Percentiles rank a stretch among this genome's conserved stretches.
Evolutionary conservation across 2,329 filamentous ascomycete genomes (phyloP).

Genomic region (Cladophialophora yegresii): DNA sequence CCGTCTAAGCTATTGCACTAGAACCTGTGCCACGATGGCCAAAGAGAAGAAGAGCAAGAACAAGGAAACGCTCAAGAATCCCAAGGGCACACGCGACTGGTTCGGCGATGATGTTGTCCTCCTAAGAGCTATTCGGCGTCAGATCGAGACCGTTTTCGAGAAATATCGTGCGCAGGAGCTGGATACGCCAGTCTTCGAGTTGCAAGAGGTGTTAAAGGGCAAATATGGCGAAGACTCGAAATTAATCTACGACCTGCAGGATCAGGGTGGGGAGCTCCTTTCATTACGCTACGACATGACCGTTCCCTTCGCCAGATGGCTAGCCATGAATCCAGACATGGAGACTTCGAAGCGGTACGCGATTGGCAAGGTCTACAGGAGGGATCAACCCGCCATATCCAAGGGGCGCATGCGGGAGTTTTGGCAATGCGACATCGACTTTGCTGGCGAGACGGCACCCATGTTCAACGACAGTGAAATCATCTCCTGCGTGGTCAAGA

Average conservation of each 20-base stretch:
- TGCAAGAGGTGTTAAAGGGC: slow-evolving; percentile 80
- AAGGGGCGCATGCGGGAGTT: slow-evolving; percentile 95
- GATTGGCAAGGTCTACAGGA: slow-evolving; percentile 86
- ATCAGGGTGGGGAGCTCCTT: slow-evolving; percentile 82
- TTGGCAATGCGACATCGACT: slow-evolving; percentile 97
- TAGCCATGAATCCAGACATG: slow-evolving; percentile 84
- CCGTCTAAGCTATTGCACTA: neutral
- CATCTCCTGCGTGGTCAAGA: slow-evolving; percentile 77
- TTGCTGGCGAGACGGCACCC: slow-evolving; percentile 74
- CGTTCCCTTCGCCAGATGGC: slow-evolving; percentile 86
- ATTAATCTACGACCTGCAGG: slow-evolving; percentile 85
- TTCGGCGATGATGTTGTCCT: slow-evolving; percentile 76
- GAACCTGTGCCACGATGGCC: slow-evolving; percentile 26
- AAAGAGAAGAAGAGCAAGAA: slow-evolving; percentile 36
- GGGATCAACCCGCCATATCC: slow-evolving; percentile 81
- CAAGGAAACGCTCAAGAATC: slow-evolving; percentile 66
- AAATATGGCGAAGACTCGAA: slow-evolving; percentile 94
- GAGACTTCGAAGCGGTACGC: slow-evolving; percentile 91
- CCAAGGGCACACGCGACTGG: slow-evolving; percentile 91
- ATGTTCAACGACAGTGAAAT: slow-evolving; percentile 95
- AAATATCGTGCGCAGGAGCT: slow-evolving; percentile 77
- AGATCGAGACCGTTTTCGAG: slow-evolving; percentile 78
- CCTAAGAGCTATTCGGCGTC: slow-evolving; percentile 75
- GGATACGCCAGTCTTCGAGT: slow-evolving; percentile 81
- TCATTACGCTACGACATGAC: slow-evolving; percentile 85